These are phyloP conservation scores for Dioszegia hungarica DNA, from an alignment of 768 basidiomycete genomes.

Conservation along the genomic window DNA sequence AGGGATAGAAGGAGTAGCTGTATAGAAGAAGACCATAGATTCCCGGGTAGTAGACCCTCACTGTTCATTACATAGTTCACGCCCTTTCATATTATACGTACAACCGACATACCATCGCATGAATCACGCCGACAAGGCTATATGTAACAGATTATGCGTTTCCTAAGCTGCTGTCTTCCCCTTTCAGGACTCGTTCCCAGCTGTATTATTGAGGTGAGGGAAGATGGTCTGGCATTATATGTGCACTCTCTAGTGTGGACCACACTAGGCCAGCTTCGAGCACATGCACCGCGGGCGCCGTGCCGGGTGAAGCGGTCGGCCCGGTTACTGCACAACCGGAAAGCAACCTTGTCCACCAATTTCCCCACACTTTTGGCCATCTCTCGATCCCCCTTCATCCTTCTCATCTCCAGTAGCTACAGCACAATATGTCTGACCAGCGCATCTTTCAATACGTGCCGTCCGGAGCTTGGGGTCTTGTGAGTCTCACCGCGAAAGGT, in stretches of 20 bases:
- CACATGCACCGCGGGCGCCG: too few species aligned
- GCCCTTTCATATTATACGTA: slow-evolving; percentile 1
- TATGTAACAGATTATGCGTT: not conserved
- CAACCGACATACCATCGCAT: not conserved
- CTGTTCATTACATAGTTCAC: slow-evolving; percentile 9
- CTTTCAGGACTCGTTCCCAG: not conserved
- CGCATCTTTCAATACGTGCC: slow-evolving; percentile 19
- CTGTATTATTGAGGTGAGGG: too few species aligned
- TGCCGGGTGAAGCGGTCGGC: too few species aligned
- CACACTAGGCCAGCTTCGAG: too few species aligned
- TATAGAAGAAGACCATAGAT: not conserved
- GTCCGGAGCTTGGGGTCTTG: slow-evolving; percentile 34
- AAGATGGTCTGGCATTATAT: too few species aligned
- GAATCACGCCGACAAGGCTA: slow-evolving; percentile 8
- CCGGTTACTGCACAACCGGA: not conserved
- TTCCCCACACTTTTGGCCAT: not conserved
- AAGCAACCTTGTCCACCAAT: too few species aligned
- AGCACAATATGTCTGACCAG: slow-evolving; percentile 1
- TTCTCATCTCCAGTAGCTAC: not conserved
- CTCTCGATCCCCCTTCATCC: not conserved
- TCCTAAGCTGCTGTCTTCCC: not conserved
- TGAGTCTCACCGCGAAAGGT: slow-evolving; percentile 43
- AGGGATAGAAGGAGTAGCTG: not conserved
- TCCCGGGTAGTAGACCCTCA: not conserved
- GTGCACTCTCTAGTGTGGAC: too few species aligned